Evolutionary conservation across 2,329 filamentous ascomycete species (phyloP).

Genomic region (Sporothrix brunneoviolacea): DNA sequence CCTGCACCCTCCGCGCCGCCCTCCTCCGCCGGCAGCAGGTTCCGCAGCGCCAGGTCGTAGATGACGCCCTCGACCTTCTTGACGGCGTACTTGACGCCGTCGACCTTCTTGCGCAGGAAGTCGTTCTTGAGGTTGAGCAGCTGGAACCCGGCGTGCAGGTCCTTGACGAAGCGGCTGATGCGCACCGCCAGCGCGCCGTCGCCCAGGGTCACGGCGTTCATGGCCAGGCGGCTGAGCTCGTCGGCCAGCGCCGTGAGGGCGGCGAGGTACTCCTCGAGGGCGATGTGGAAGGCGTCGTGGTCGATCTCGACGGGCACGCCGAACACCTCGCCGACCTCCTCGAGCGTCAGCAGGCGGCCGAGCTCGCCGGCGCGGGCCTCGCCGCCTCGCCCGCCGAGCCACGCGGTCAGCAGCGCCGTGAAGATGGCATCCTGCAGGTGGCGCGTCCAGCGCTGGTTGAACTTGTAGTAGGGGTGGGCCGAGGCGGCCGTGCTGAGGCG

Average conservation of each 20-base stretch:
- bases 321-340: constrained; percentile 75
- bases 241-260: constrained; percentile 81
- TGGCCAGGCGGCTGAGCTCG: constrained; percentile 82
- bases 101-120: constrained; percentile 74
- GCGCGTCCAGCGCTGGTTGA: constrained; percentile 80
- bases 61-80: constrained; percentile 98
- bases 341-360: constrained; percentile 72
- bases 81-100: constrained; percentile 93
- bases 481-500: constrained; percentile 69
- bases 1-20: constrained; percentile 25
- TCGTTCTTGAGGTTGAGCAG: constrained; percentile 97
- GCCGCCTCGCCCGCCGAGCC: constrained; percentile 61
- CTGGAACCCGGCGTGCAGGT: constrained; percentile 93
- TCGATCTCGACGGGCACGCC: constrained; percentile 88
- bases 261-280: constrained; percentile 94
- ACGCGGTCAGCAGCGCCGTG: constrained; percentile 55
- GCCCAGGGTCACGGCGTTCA: constrained; percentile 88
- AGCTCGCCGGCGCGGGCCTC: constrained; percentile 45
- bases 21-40: constrained; percentile 55
- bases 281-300: constrained; percentile 84
- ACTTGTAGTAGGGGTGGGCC: constrained; percentile 93
- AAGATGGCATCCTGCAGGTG: constrained; percentile 72
- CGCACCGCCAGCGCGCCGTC: constrained; percentile 80
- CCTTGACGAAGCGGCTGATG: constrained; percentile 90
- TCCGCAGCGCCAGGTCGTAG: constrained; percentile 85